Evolutionary conservation across 2,329 filamentous ascomycete genomes (phyloP), one percentile per base, ranked within the genome.

Genomic region (Samsoniella hepiali): DNA sequence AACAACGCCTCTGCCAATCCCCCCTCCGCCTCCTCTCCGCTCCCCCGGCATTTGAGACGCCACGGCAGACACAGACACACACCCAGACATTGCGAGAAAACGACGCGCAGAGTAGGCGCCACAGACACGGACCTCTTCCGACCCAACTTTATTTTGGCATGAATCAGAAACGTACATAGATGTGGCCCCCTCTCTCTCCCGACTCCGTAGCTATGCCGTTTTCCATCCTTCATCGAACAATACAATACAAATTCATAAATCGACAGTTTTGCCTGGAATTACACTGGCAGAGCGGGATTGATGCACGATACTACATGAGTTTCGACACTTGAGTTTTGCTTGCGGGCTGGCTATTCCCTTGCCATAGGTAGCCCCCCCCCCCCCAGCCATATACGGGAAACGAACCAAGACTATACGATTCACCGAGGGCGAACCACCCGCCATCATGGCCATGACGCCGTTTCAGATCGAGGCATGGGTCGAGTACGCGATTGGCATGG

Each of bases 391-490:
- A 22, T 22, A 22, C 22, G 22, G 22, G 22, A 22, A 22, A 22
- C 22, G 22, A 22, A 22, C 22, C 22, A 22, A 22, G 22, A 22
- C 22, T 22, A 22, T 22, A 22, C 22, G 22, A 22, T 22, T 22
- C 22, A 22, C 22, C 22, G 22, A 22, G 22, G 22, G 22, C 22
- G 1, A 22, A 22, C 22, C 22, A 40, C 38, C 13, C 11, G 11
- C 53, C 27, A 57, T 34, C 47, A 72, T 71, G 69, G 47, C 66
- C 11, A 71, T 72, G n/a, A 78, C 75, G 5, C 77, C 78, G 3
- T 80, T 80, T 62, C 75, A 78, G 63, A 72, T 68, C 2, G 78
- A 80, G 66, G 76, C 76, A 9, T 81, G 78, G 78, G 70, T 71
- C 17, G 79, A 81, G 62, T 80, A 79, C 55, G 74, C 70, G 1